Evolutionary conservation across 2,329 filamentous ascomycete species (phyloP).

Genomic region (Endothia cerciana): DNA sequence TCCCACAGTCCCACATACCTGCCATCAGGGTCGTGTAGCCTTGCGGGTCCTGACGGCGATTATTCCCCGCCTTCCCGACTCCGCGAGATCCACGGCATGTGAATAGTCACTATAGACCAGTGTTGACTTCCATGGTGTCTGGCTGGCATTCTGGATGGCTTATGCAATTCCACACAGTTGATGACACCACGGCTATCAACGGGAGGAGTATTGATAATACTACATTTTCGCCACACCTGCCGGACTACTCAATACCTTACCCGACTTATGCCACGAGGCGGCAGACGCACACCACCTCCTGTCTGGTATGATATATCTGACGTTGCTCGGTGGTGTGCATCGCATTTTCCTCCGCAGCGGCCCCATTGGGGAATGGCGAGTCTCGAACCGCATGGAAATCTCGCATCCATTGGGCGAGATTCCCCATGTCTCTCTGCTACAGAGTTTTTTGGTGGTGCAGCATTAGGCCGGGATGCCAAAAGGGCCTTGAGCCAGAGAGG

Average conservation of each 20-base stretch:
- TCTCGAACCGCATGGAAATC: slow-evolving; percentile 9
- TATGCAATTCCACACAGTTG: background rate
- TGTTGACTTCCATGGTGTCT: background rate
- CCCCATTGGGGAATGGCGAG: slow-evolving; percentile 4
- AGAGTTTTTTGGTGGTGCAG: background rate
- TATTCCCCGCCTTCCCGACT: background rate
- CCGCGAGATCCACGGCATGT: slow-evolving; percentile 1
- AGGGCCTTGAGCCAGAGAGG: background rate
- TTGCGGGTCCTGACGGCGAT: background rate
- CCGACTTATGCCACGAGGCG: background rate
- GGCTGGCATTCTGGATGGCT: background rate
- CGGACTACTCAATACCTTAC: too few relatives aligned
- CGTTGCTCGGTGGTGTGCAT: slow-evolving; percentile 3
- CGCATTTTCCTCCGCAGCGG: slow-evolving; percentile 11
- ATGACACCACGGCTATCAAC: background rate
- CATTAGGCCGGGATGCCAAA: background rate
- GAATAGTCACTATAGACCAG: background rate
- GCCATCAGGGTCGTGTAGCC: background rate
- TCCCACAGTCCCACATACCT: background rate
- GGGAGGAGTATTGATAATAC: background rate
- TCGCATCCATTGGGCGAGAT: slow-evolving; percentile 15
- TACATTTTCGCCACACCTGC: slow-evolving; percentile 1
- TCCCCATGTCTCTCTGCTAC: slow-evolving; percentile 20
- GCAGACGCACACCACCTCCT: background rate
- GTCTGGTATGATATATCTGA: slow-evolving; percentile 2